Evolutionary conservation across 441 rosid genomes (phyloP), one percentile per base, ranked within the genome.

Genomic region (Erysimum cheiri): DNA sequence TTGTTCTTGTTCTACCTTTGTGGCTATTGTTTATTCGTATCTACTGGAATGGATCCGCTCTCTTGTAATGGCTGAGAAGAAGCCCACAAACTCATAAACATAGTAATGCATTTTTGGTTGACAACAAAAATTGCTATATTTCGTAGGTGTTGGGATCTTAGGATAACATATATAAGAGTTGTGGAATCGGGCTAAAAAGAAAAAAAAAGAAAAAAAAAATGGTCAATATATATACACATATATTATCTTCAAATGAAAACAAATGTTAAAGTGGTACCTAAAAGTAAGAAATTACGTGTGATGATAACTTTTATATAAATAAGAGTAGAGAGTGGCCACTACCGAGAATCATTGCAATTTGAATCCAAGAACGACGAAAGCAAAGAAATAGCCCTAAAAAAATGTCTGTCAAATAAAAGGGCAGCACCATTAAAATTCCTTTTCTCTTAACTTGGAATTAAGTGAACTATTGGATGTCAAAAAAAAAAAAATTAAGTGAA

Each of bases 261-360:
- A 48, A 26, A 50, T 35, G 22, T 48, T 33, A 36, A 31, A 48
- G 15, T 68, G 28, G 56, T 46, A 9, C 26, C 9, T 46, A 13
- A 60, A 19, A 24, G 35, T 19, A 6, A 14, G 32, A 60, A 60
- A 33, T 47, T 47, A 47, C 46, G 65, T 36, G 65, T 37, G 65
- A 47, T 19, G 22, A 35, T 8, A 9, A n/a, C 10, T 48, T 48
- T 5, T 26, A 2, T 11, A 26, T 47, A 37, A 60, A 10, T 36
- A 50, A 29, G 44, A 60, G 26, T 50, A 35, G 41, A 49, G 52
- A 17, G 2, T 70, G 43, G 5, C 41, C 60, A 50, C 61, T 32
- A 35, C 5, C 13, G 13, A 19, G 28, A 70, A 52, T 52, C 74
- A 52, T n/a, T 71, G 48, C n/a, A 22, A 61, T 40, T 40, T 49